phyloP scores from a whole-genome alignment of 1,284 basidiomycete genomes.

The Clitocybe nebularis region DNA sequence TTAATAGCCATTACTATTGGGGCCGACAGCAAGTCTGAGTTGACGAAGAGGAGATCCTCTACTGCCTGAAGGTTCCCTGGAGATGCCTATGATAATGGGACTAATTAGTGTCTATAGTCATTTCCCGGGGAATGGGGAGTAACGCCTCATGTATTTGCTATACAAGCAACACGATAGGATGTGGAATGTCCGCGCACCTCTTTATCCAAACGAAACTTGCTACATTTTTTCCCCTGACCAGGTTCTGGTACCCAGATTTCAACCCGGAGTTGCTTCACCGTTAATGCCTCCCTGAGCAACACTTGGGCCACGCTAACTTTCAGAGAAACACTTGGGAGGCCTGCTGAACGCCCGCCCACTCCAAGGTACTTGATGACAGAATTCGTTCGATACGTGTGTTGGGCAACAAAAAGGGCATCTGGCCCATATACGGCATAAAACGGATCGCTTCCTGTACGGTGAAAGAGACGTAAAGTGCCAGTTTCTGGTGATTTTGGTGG shows the following conservation, averaged over 20 bases:
- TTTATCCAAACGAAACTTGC: constrained; percentile 75
- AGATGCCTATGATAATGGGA: constrained; percentile 58
- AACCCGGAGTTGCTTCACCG: constrained; percentile 87
- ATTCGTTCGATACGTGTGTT: constrained; percentile 82
- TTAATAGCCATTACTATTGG: constrained; percentile 93
- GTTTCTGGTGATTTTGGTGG: constrained; percentile 64
- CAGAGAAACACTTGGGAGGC: constrained; percentile 78
- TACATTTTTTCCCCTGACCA: constrained; percentile 69
- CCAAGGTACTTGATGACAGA: constrained; percentile 85
- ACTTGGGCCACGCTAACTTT: constrained; percentile 80
- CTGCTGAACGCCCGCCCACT: constrained; percentile 46
- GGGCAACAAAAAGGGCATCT: constrained; percentile 87
- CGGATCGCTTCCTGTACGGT: constrained; percentile 57
- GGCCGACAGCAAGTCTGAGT: constrained; percentile 78
- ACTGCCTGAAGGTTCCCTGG: constrained; percentile 94
- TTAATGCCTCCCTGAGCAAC: constrained; percentile 89
- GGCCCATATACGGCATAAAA: constrained; percentile 89
- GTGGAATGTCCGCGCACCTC: constrained; percentile 45
- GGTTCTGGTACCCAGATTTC: constrained; percentile 86
- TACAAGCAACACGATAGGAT: too few relatives aligned
- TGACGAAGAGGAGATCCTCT: constrained; percentile 89
- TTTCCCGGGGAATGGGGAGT: neutral
- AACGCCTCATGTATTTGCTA: neutral
- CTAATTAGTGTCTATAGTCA: neutral
- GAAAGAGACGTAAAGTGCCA: constrained; percentile 82